Evolutionary conservation across 768 basidiomycete genomes (phyloP), one percentile per base, ranked within the genome.

Genomic region (Strobilomyces confusus): DNA sequence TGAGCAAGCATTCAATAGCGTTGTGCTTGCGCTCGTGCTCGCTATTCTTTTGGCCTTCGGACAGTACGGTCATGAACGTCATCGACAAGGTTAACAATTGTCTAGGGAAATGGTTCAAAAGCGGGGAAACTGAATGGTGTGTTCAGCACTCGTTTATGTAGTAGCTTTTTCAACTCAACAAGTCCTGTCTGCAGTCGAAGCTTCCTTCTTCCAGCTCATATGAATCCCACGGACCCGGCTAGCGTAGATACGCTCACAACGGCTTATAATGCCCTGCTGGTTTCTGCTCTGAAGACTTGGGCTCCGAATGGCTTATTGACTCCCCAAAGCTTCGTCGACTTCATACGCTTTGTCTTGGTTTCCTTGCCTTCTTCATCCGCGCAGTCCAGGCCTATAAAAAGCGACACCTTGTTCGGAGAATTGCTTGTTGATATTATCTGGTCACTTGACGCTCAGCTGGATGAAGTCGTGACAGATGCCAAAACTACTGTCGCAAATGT

Each of bases 341-440:
- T 92, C 64, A 73, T 90, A 20, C 79, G 79, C 61, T 81, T 80
- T 4, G 78, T 89, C 25, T 66, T 87, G 38, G 71, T 74, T 46
- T 73, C 71, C 42, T 76, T 89, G 11, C 89, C 89, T 19, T 87
- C 88, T 20, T 87, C 87, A 6, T 79, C 80, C n/a, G 54, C 63
- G 4, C 65, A 63, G 25, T 58, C 68, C 17, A 57, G 59, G 36
- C 69, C 74, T 44, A 72, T 76, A 12, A 69, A 75, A 9, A 75
- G 77, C 56, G 71, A 70, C 4, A 56, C 70, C 1, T 59, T 76
- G 1, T 81, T 92, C 51, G 84, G 85, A 12, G 89, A 91, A 60
- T 68, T 81, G 43, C 72, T 93, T 3, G 79, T 94, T 20, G 92
- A 94, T 65, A 76, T 88, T 61, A 75, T 91, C 42, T 94, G 92